Base-by-base conservation (phyloP, 441 rosid species). In the Gossypium davidsonii region DNA sequence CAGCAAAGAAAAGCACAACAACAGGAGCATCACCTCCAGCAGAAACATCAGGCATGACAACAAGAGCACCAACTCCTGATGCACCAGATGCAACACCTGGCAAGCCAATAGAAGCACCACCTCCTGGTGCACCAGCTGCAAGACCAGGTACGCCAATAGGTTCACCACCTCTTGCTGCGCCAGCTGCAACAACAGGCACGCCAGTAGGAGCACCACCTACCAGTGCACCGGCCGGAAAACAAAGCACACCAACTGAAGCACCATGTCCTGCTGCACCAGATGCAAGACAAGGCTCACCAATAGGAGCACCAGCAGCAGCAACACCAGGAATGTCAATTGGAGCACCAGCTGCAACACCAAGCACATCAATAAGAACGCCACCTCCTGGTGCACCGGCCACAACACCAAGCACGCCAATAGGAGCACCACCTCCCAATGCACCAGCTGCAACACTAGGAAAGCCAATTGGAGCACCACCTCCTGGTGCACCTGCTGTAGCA, bases 21-120 rank as follows among this genome's bases (percentile, higher is more conserved):
- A 17, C 8, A 3, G 66, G 59, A 75, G 67, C 73, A 25, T 25
- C 78, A 20, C 76, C 68, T 12, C 67, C 80, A 0, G 62, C 74
- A 42, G 68, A 28, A 42, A 1, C 2, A 18, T 8, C 52, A 48
- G 34, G 20, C 42, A 46, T 9, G 3, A 1, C 71, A 48, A 28
- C n/a, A 67, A 18, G 18, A 21, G 56, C 37, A 20, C 70, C 23
- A 31, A 4, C 66, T 48, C 2, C 42, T 23, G 34, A 1, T 48
- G 20, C 53, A 26, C 9, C 31, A 14, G 57, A 3, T 25, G 23
- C 58, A 49, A 14, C 28, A n/a, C n/a, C 42, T 4, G 60, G 18
- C 51, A 52, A 8, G 1, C 2, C 49, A 34, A 56, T 17, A 55
- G 60, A 46, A 15, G 48, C 26, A 8, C n/a, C 53, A 65, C 76